Evolutionary conservation across 177 flowering plant species (phyloP).

Genomic region (Tripterygium wilfordii): DNA sequence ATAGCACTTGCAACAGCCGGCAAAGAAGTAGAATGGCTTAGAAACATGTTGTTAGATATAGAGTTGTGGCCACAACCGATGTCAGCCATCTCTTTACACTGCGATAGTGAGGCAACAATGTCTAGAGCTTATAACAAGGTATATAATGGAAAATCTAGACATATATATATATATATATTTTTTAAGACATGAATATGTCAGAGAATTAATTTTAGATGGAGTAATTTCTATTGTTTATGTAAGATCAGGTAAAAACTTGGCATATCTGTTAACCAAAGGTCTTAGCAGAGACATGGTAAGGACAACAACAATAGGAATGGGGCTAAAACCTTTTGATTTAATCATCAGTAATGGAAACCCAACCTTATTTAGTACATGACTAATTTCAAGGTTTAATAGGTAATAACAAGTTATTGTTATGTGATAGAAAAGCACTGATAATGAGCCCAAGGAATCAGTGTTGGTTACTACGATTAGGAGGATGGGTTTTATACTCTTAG

Average conservation of each 20-base stretch:
- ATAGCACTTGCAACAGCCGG: neutral
- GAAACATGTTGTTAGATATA: neutral
- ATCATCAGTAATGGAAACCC: constrained; percentile 3
- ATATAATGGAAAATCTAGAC: constrained; percentile 2
- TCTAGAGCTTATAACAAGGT: neutral
- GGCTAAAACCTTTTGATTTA: neutral
- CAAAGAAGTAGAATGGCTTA: neutral
- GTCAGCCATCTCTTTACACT: neutral
- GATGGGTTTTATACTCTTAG: constrained; percentile 4
- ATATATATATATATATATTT: no score
- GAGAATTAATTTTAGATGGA: neutral
- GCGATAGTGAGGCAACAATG: neutral
- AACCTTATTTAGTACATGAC: neutral
- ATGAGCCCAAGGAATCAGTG: neutral
- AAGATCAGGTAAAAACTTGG: neutral
- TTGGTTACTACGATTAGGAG: neutral
- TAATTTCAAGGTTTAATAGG: neutral
- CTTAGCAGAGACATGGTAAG: neutral
- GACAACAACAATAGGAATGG: neutral
- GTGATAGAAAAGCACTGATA: no score
- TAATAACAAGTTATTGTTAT: constrained; percentile 1
- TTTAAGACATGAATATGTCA: neutral
- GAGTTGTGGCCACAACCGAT: neutral
- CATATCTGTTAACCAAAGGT: neutral
- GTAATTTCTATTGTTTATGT: neutral